These are phyloP conservation scores for Trichoderma sp. DNA, from an alignment of 2,329 filamentous ascomycete species.

Conservation along the genomic window DNA sequence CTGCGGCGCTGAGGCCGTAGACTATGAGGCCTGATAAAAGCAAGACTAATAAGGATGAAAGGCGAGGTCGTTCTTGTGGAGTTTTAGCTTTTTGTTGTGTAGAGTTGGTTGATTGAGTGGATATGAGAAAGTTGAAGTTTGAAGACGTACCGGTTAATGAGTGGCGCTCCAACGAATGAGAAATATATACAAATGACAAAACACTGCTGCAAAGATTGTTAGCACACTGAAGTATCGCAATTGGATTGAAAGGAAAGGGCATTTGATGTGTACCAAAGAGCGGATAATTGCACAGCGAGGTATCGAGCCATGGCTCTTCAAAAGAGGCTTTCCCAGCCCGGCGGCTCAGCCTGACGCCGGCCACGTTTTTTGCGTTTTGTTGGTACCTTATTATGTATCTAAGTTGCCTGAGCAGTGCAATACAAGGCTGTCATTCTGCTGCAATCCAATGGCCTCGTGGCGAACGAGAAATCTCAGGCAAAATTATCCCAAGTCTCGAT, in stretches of 20 bases:
- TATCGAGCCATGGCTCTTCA: conserved; percentile 17
- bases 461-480: neutral
- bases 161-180: conserved; percentile 48
- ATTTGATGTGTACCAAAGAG: conserved; percentile 14
- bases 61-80: conserved; percentile 48
- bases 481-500: neutral
- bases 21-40: conserved; percentile 47
- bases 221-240: neutral
- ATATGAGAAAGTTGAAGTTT: neutral
- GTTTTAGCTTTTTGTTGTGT: neutral
- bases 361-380: neutral
- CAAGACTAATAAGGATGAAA: conserved; percentile 51
- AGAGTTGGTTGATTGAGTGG: neutral
- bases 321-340: neutral
- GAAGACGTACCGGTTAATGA: conserved; percentile 47
- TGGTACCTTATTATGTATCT: neutral
- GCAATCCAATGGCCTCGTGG: neutral
- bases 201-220: conserved; percentile 40
- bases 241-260: neutral
- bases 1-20: conserved; percentile 44
- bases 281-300: conserved; percentile 17
- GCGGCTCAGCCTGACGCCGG: neutral
- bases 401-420: neutral
- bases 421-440: neutral
- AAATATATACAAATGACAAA: conserved; percentile 51